Conservation (phyloP, 1,284 basidiomycete genomes). For the Microbotryum violaceum region DNA sequence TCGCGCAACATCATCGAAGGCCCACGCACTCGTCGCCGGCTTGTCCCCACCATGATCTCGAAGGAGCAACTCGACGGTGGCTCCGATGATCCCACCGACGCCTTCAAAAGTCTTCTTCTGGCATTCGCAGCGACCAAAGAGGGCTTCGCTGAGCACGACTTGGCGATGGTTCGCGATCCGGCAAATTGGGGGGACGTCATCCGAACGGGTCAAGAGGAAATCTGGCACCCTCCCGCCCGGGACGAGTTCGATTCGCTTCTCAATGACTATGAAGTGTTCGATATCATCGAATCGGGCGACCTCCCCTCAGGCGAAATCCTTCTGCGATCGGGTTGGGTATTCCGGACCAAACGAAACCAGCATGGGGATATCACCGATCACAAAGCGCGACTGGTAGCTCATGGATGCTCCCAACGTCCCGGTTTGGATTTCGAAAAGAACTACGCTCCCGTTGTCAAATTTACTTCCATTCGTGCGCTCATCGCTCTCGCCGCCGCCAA, state of each 20-base stretch:
- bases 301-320: slow-evolving; percentile 33
- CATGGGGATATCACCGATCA: slow-evolving; percentile 36
- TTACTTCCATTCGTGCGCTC: slow-evolving; percentile 40
- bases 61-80: too few relatives aligned
- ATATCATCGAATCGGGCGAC: neutral
- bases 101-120: too few relatives aligned
- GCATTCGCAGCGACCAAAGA: too few relatives aligned
- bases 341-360: slow-evolving; percentile 41
- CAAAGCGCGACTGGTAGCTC: slow-evolving; percentile 46
- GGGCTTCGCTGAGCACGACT: too few relatives aligned
- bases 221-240: neutral
- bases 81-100: too few relatives aligned
- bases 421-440: slow-evolving; percentile 47
- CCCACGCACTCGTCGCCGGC: too few relatives aligned
- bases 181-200: too few relatives aligned
- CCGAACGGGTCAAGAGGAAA: too few relatives aligned
- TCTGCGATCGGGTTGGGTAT: slow-evolving; percentile 43
- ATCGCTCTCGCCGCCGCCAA: slow-evolving; percentile 42
- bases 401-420: slow-evolving; percentile 45
- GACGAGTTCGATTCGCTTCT: slow-evolving; percentile 2
- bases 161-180: too few relatives aligned
- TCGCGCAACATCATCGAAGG: too few relatives aligned
- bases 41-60: too few relatives aligned
- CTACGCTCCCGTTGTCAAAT: slow-evolving; percentile 43
- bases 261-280: neutral